Conservation (phyloP, 23 red algal species). For the Agarophyton chilense region DNA sequence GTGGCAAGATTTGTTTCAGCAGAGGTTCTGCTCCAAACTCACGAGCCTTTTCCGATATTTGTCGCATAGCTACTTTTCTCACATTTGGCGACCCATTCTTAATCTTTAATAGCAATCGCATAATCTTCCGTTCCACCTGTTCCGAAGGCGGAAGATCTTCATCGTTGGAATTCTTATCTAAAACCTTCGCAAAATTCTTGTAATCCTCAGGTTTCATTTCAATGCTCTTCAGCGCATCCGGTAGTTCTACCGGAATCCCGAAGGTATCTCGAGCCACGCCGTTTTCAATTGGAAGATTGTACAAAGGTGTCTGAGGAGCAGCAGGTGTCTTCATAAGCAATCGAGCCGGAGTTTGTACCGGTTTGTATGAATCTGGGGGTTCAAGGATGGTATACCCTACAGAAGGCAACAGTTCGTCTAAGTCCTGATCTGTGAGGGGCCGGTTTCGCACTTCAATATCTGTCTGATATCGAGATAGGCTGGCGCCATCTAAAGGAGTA, state of each 20-base stretch:
- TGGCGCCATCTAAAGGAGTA: constrained; percentile 43
- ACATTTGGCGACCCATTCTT: constrained; percentile 86
- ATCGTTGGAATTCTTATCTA: constrained; percentile 66
- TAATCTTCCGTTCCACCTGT: constrained; percentile 75
- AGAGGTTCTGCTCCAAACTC: constrained; percentile 87
- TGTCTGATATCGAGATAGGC: constrained; percentile 52
- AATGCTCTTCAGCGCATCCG: constrained; percentile 77
- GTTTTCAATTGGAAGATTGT: constrained; percentile 69
- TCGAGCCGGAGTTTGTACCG: constrained; percentile 44
- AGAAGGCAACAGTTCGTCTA: constrained; percentile 82
- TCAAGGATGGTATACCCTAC: constrained; percentile 84
- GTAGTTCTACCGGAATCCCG: constrained; percentile 62
- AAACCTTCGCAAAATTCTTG: constrained; percentile 76
- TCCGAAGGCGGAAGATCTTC: constrained; percentile 77
- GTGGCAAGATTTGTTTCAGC: constrained; percentile 80
- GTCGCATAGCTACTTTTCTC: constrained; percentile 83
- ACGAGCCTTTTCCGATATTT: constrained; percentile 78
- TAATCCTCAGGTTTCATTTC: constrained; percentile 90
- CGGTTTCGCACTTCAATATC: constrained; percentile 71
- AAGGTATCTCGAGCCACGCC: constrained; percentile 38
- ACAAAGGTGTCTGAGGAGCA: constrained; percentile 46
- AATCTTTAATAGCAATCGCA: constrained; percentile 88
- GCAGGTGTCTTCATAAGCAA: constrained; percentile 58
- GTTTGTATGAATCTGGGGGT: constrained; percentile 78
- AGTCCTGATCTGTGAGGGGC: constrained; percentile 74